Evolutionary conservation across 345 rosid species (phyloP).

Genomic region (Iberis pinnata): DNA sequence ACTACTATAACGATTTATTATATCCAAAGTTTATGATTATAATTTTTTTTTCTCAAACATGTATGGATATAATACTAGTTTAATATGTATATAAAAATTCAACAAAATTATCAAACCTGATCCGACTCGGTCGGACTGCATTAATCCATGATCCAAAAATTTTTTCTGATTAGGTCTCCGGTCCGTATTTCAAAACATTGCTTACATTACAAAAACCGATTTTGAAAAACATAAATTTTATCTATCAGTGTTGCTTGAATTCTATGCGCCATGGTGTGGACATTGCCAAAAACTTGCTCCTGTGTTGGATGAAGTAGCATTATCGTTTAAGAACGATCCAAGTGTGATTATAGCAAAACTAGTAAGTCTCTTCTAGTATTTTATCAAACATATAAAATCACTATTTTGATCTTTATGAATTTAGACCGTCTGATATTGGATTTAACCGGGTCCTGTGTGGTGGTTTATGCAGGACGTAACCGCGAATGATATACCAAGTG

Average conservation of each 20-base stretch:
- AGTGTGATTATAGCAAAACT: constrained; percentile 67
- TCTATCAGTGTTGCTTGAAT: constrained; percentile 63
- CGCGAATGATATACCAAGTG: constrained; percentile 66
- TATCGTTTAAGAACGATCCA: constrained; percentile 53
- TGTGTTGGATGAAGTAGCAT: constrained; percentile 86
- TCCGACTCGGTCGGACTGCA: no score
- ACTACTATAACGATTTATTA: no score
- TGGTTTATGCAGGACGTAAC: constrained; percentile 67
- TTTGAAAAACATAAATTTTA: background rate
- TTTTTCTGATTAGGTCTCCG: no score
- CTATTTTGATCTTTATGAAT: background rate
- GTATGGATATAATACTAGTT: no score
- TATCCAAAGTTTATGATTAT: no score
- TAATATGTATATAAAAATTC: no score
- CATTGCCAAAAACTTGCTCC: constrained; percentile 92
- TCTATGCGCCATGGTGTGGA: constrained; percentile 99
- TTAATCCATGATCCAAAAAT: no score
- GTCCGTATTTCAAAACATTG: no score
- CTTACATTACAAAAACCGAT: background rate
- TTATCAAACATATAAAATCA: background rate
- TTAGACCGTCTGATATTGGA: background rate
- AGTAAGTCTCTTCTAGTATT: constrained; percentile 45
- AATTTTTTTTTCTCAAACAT: no score
- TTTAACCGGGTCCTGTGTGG: background rate
- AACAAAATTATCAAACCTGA: no score